Base-by-base conservation (phyloP, 352 stramenopile genomes). In the Phytophthora syringae region DNA sequence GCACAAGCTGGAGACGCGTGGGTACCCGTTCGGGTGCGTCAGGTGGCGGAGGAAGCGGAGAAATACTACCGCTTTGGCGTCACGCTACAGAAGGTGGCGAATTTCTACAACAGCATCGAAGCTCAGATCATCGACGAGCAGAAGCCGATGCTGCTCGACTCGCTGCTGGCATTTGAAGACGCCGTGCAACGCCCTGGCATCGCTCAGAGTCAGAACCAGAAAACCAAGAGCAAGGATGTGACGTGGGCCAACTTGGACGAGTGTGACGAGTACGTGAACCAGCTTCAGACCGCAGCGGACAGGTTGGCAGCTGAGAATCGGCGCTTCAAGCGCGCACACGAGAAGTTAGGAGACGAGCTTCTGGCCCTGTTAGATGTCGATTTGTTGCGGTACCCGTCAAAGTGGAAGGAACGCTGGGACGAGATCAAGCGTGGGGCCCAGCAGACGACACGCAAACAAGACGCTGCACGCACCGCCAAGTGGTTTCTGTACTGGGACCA, bases 31-130 rank as follows among this genome's bases (percentile, higher is more conserved):
- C 70, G 82, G 5, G 82, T 96, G 10, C 75, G 80, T 53, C 78
- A 93, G 52, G 77, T 94, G n/a, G 88, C 84, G 0, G 77, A 86
- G 11, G 89, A 97, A 44, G 92, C 85, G 0, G 95, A 98, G 67
- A 94, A 94, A 57, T 98, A 96, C 81, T 98, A 98, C 67, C 90
- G 93, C 16, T 98, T 97, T 66, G 95, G 92, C 13, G 92, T 99
- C 9, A 95, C 93, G 51, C 77, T 99, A 18, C 98, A 99, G 64
- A 99, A 98, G 69, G 90, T 98, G 7, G 93, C 96, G 1, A 98
- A 98, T 56, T 98, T 98, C 65, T 99, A 98, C 86, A 99, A 99
- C 80, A 97, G 88, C 57, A 96, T 99, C 64, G 93, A 97, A 24
- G 85, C 83, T 7, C 84, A 98, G 55, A 98, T 99, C 67, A 98